These are phyloP conservation scores for Xylaria sp. DNA, from an alignment of 2,329 filamentous ascomycete genomes.

Conservation along the genomic window DNA sequence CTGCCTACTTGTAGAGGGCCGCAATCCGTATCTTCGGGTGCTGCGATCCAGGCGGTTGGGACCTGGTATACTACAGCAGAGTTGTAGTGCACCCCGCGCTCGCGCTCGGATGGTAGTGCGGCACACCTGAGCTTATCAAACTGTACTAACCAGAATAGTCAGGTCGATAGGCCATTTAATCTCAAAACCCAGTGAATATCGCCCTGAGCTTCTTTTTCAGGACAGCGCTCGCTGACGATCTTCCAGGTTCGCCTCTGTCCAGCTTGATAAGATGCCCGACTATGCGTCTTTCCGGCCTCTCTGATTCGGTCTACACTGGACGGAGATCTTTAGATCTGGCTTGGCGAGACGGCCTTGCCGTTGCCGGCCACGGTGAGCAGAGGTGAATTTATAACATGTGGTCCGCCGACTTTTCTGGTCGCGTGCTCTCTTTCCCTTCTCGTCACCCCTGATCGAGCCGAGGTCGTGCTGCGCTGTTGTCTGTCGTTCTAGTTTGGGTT, in stretches of 20 bases:
- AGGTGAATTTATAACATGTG: constrained; percentile 10
- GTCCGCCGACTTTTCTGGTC: constrained; percentile 8
- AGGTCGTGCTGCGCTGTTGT: constrained; percentile 3
- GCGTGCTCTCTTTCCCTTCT: constrained; percentile 16
- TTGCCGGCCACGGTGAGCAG: constrained; percentile 6
- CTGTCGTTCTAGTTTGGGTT: not conserved
- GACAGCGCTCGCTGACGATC: constrained; percentile 13
- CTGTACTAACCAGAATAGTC: constrained; percentile 34
- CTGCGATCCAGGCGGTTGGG: constrained; percentile 22
- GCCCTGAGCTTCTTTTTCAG: constrained; percentile 30
- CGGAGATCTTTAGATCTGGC: constrained; percentile 1
- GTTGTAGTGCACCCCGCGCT: not conserved
- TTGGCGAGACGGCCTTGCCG: constrained; percentile 17
- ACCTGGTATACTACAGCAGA: not conserved
- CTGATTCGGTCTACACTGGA: constrained; percentile 3
- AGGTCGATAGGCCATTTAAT: constrained; percentile 28
- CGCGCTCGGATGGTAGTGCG: not conserved
- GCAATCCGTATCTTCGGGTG: constrained; percentile 7
- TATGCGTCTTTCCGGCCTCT: not conserved
- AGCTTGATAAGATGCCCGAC: constrained; percentile 20
- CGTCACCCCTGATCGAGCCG: not conserved
- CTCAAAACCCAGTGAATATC: constrained; percentile 11
- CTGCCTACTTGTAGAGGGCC: not conserved
- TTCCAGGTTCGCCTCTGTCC: constrained; percentile 11
- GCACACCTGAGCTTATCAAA: not conserved